phyloP scores from a whole-genome alignment of 2,329 filamentous ascomycete genomes.

The Botrytis medusae region DNA sequence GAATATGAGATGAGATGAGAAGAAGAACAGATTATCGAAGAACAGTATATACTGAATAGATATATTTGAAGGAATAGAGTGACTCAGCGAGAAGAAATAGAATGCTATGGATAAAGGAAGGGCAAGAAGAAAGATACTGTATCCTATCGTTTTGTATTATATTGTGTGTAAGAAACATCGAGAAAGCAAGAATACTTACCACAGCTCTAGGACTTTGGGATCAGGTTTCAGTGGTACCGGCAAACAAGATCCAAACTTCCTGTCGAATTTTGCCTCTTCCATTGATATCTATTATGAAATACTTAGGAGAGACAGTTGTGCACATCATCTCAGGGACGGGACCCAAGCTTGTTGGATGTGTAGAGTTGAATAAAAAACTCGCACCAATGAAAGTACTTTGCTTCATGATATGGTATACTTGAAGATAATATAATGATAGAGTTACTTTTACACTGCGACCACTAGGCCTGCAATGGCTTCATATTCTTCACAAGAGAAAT shows the following conservation, averaged over 20 bases:
- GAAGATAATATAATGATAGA: not conserved
- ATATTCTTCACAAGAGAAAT: not conserved
- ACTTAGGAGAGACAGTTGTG: too few species aligned
- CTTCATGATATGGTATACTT: not conserved
- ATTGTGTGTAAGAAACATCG: not conserved
- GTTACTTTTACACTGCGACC: not conserved
- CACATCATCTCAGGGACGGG: not conserved
- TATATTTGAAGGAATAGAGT: too few species aligned
- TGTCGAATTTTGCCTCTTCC: not conserved
- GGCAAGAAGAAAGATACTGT: accelerated
- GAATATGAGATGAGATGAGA: not conserved
- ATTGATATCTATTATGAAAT: not conserved
- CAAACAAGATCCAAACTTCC: not conserved
- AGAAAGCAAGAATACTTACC: not conserved
- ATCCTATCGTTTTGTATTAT: too few species aligned
- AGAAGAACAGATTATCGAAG: too few species aligned
- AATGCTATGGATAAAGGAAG: not conserved
- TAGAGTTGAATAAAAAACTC: not conserved
- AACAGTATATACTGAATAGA: too few species aligned
- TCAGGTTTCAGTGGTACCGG: not conserved
- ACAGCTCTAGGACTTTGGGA: not conserved
- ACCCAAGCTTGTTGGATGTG: not conserved
- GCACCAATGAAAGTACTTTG: not conserved
- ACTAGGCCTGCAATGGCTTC: not conserved
- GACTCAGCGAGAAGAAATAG: accelerated